phyloP scores from a whole-genome alignment of 2,329 filamentous ascomycete species.

The Alternaria sp. region DNA sequence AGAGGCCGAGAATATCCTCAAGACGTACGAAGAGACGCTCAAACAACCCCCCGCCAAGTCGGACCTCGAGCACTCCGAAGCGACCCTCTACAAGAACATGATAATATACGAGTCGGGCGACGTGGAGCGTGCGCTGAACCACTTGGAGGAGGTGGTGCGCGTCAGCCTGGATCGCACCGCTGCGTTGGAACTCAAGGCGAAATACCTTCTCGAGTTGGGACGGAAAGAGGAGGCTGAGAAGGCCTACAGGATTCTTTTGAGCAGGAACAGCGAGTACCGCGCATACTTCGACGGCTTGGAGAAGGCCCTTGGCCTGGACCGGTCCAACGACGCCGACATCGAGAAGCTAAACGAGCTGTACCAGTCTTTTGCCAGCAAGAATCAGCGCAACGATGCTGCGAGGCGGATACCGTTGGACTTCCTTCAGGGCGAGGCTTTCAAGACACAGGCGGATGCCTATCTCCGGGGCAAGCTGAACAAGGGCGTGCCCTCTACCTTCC shows the following conservation, averaged over 20 bases:
- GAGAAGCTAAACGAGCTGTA: conserved; percentile 80
- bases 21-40: conserved; percentile 90
- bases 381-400: conserved; percentile 82
- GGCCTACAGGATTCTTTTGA: conserved; percentile 80
- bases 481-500: conserved; percentile 94
- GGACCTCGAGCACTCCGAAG: conserved; percentile 93
- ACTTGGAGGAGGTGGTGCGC: conserved; percentile 79
- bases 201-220: conserved; percentile 80
- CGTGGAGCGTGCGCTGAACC: conserved; percentile 79
- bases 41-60: conserved; percentile 77
- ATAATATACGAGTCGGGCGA: conserved; percentile 92
- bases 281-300: conserved; percentile 83
- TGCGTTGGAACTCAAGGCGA: conserved; percentile 82
- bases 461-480: conserved; percentile 85
- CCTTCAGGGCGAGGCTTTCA: conserved; percentile 79
- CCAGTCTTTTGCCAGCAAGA: conserved; percentile 80
- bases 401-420: conserved; percentile 89
- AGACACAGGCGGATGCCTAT: conserved; percentile 77
- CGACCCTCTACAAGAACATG: conserved; percentile 90
- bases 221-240: conserved; percentile 79
- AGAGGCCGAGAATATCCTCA: conserved; percentile 89
- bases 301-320: conserved; percentile 68
- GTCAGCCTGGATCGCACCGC: conserved; percentile 82
- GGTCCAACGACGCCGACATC: conserved; percentile 66
- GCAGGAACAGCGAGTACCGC: conserved; percentile 86